Evolutionary conservation across 1,284 basidiomycete genomes (phyloP).

Genomic region (Microbotryum lychnidis-dioicae): DNA sequence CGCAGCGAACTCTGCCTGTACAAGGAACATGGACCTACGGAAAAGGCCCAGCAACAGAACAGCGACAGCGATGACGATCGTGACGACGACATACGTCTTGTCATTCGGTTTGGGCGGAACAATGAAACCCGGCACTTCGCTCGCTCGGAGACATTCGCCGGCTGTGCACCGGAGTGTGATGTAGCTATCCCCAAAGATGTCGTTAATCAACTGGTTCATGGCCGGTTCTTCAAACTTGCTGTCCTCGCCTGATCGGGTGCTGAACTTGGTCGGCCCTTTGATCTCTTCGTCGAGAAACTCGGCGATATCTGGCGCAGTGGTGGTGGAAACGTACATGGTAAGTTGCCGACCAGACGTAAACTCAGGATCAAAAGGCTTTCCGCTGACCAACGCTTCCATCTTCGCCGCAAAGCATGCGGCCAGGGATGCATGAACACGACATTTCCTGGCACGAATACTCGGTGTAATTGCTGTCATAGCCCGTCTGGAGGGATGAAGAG

Average conservation of each 20-base stretch:
- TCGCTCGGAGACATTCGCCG: conserved; percentile 89
- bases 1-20: neutral
- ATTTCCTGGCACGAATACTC: conserved; percentile 71
- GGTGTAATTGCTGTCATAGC: conserved; percentile 63
- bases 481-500: conserved; percentile 45
- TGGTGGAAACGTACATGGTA: neutral
- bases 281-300: conserved; percentile 88
- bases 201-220: conserved; percentile 89
- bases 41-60: conserved; percentile 47
- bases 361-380: neutral
- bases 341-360: neutral
- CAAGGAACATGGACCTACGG: conserved; percentile 17
- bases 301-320: conserved; percentile 60
- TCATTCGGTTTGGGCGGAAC: conserved; percentile 75
- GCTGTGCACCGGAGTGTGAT: conserved; percentile 81
- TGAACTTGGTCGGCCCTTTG: conserved; percentile 80
- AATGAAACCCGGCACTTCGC: conserved; percentile 83
- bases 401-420: conserved; percentile 89
- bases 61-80: conserved; percentile 62
- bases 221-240: conserved; percentile 91
- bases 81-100: conserved; percentile 70
- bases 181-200: conserved; percentile 82
- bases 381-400: conserved; percentile 80
- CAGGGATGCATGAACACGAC: conserved; percentile 83
- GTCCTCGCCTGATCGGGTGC: conserved; percentile 57